phyloP scores from a whole-genome alignment of 1,139 yeast genomes.

The Meyerozyma smithsonii region DNA sequence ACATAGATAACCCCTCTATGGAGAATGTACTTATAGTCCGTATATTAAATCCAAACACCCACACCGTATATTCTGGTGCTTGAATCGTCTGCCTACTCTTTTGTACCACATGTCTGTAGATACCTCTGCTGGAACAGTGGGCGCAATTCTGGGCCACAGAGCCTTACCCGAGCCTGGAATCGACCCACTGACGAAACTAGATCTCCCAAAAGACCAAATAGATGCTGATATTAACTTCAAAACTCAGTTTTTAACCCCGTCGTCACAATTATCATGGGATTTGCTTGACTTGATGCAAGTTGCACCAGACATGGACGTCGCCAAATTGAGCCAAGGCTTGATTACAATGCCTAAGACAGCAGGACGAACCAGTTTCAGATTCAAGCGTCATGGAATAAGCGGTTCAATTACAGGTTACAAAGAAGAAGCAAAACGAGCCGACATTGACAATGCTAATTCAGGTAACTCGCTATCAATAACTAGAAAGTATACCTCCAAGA shows the following conservation, averaged over 20 bases:
- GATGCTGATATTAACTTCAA: slow-evolving; percentile 4
- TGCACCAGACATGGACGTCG: slow-evolving; percentile 28
- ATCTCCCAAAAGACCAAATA: neutral
- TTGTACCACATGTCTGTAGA: neutral
- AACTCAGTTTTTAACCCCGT: slow-evolving; percentile 28
- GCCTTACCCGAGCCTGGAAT: neutral
- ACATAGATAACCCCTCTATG: neutral
- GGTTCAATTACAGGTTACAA: slow-evolving; percentile 62
- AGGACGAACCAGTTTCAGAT: slow-evolving; percentile 53
- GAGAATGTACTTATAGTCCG: neutral
- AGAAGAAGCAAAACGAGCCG: slow-evolving; percentile 55
- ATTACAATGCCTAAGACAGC: slow-evolving; percentile 49
- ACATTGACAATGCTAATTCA: slow-evolving; percentile 50
- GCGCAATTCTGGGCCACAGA: neutral
- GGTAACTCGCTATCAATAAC: slow-evolving; percentile 69
- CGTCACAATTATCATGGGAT: slow-evolving; percentile 53
- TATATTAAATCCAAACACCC: neutral
- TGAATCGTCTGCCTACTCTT: neutral
- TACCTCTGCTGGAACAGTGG: neutral
- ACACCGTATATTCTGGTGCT: neutral
- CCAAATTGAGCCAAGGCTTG: slow-evolving; percentile 23
- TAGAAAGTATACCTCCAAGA: slow-evolving; percentile 61
- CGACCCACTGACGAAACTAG: neutral
- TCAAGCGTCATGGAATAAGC: slow-evolving; percentile 67
- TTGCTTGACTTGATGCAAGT: slow-evolving; percentile 49